phyloP scores from a whole-genome alignment of 495 filamentous ascomycete genomes.

The Peziza echinospora region DNA sequence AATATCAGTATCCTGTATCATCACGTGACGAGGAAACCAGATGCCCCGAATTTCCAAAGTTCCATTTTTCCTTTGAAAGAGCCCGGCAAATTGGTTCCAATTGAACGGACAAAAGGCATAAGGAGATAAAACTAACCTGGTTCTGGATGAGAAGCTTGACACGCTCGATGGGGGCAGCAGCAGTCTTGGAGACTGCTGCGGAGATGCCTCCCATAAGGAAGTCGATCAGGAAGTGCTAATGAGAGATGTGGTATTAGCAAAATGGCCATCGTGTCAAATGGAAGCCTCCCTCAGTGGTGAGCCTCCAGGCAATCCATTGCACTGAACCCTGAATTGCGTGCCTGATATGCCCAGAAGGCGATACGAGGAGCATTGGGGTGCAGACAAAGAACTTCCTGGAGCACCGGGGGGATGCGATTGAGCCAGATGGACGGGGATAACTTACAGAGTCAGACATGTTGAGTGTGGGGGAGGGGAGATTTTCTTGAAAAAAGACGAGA shows the following conservation, averaged over 20 bases:
- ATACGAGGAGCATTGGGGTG: too few relatives aligned
- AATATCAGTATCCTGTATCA: conserved; percentile 5
- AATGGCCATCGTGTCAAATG: too few relatives aligned
- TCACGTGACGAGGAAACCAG: neutral
- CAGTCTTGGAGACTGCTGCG: conserved; percentile 98
- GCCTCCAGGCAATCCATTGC: too few relatives aligned
- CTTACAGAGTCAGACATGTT: conserved; percentile 19
- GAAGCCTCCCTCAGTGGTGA: too few relatives aligned
- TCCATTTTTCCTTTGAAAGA: conserved; percentile 1
- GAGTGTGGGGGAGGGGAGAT: conserved; percentile 12
- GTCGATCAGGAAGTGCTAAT: conserved; percentile 14
- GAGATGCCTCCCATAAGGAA: conserved; percentile 80
- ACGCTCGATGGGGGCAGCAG: conserved; percentile 99
- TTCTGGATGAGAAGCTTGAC: conserved; percentile 99
- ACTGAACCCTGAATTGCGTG: too few relatives aligned
- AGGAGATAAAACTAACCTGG: conserved; percentile 44
- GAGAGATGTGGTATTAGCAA: too few relatives aligned
- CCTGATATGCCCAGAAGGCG: too few relatives aligned
- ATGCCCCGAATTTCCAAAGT: conserved; percentile 2
- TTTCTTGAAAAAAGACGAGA: conserved; percentile 7
- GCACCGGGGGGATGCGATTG: too few relatives aligned
- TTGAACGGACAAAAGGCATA: neutral
- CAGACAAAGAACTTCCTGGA: too few relatives aligned
- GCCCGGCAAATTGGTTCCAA: conserved; percentile 3
- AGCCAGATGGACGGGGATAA: conserved; percentile 5